A percentile compares a stretch with the other conserved stretches of the same genome.
Evolutionary conservation across 2,329 filamentous ascomycete species (phyloP).

Genomic region (Gaeumannomyces sp.): DNA sequence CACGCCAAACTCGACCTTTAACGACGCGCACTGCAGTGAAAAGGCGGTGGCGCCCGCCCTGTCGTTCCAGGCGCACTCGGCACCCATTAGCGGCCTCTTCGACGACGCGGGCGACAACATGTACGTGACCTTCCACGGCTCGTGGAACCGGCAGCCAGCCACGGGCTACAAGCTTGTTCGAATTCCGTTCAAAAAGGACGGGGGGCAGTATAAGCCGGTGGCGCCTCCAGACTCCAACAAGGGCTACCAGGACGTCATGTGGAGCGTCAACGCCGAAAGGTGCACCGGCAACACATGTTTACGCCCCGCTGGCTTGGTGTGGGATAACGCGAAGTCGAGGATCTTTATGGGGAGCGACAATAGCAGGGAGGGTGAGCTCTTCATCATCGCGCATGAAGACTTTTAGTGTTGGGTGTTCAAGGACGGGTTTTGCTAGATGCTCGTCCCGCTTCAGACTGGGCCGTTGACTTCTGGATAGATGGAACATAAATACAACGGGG

Average conservation of each 20-base stretch:
- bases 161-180: constrained; percentile 13
- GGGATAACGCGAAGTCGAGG: constrained; percentile 12
- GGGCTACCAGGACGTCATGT: constrained; percentile 12
- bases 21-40: constrained; percentile 12
- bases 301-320: constrained; percentile 11
- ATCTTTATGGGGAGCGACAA: constrained; percentile 15
- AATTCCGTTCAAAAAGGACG: constrained; percentile 11
- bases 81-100: constrained; percentile 13
- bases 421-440: no score
- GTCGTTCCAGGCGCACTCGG: constrained; percentile 14
- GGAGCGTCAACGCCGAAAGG: neutral
- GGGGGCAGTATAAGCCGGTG: constrained; percentile 12
- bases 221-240: constrained; percentile 8
- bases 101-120: constrained; percentile 12
- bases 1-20: constrained; percentile 13
- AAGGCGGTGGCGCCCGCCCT: constrained; percentile 11
- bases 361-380: constrained; percentile 14
- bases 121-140: constrained; percentile 15
- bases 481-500: no score
- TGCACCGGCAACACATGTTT: constrained; percentile 11
- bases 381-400: constrained; percentile 9
- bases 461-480: no score
- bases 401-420: neutral
- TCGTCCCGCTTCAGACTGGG: no score
- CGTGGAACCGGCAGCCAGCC: constrained; percentile 14